These are phyloP conservation scores for Hypoxylon perforatum DNA, from an alignment of 495 filamentous ascomycete species.

Conservation along the genomic window DNA sequence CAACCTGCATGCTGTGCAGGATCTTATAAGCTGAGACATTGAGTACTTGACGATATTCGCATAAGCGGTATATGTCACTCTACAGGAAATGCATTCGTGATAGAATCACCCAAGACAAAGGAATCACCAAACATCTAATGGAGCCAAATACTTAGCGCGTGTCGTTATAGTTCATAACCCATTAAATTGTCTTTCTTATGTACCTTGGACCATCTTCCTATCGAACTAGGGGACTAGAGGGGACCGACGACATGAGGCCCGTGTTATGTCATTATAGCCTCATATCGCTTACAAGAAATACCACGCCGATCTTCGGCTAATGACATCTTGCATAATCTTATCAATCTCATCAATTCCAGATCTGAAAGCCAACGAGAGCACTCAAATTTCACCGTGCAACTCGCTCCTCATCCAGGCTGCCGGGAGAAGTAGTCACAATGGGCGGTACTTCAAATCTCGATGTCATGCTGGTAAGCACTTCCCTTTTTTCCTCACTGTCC, in stretches of 20 bases:
- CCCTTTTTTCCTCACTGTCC: conserved; percentile 1
- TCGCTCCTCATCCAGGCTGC: conserved; percentile 2
- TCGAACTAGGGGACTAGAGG: too few species aligned
- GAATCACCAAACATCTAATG: too few species aligned
- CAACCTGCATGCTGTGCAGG: too few species aligned
- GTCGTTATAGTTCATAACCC: too few species aligned
- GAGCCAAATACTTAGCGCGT: too few species aligned
- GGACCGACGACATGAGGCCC: not conserved
- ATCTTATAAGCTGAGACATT: too few species aligned
- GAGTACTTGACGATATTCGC: too few species aligned
- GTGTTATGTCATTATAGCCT: conserved; percentile 22
- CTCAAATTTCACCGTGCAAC: conserved; percentile 13
- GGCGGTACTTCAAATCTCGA: conserved; percentile 48
- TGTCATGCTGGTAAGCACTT: conserved; percentile 50
- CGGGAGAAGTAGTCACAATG: conserved; percentile 29
- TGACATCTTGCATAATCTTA: conserved; percentile 36
- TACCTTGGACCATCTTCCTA: too few species aligned
- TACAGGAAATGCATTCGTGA: too few species aligned
- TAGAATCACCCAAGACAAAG: too few species aligned
- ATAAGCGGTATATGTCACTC: too few species aligned
- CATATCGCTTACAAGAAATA: conserved; percentile 15
- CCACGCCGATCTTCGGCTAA: not conserved
- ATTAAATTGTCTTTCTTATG: too few species aligned
- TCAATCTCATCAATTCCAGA: conserved; percentile 36
- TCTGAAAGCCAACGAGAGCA: conserved; percentile 4